phyloP scores from a whole-genome alignment of 345 rosid genomes.

The Nasturtium officinale region DNA sequence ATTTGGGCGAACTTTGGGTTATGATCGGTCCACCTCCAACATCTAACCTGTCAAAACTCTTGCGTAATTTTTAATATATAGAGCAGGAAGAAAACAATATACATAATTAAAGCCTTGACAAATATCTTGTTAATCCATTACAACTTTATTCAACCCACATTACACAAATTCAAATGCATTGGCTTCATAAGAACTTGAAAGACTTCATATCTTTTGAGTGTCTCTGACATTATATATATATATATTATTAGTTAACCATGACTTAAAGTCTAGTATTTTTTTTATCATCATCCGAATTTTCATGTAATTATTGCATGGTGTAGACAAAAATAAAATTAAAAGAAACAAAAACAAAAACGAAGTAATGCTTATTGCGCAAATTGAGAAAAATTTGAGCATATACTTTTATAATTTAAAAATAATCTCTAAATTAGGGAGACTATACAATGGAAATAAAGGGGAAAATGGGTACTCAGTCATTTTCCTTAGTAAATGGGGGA shows the following conservation, averaged over 20 bases:
- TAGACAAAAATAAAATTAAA: not conserved
- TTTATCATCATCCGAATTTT: not conserved
- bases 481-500: not conserved
- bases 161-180: not conserved
- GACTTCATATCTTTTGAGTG: too few relatives aligned
- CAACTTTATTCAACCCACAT: not conserved
- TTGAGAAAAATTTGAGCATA: not conserved
- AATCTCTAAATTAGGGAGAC: not conserved
- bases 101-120: not conserved
- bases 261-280: not conserved
- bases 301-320: not conserved
- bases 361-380: not conserved
- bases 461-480: too few relatives aligned
- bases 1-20: too few relatives aligned
- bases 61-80: too few relatives aligned
- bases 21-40: too few relatives aligned
- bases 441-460: too few relatives aligned
- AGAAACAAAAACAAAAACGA: not conserved
- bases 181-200: not conserved
- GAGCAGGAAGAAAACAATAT: not conserved
- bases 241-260: not conserved
- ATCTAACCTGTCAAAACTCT: too few relatives aligned
- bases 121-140: not conserved
- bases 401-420: too few relatives aligned
- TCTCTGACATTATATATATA: too few relatives aligned